Evolutionary conservation across 108 stramenopile species (phyloP), one percentile per base, ranked within the genome.

Genomic region (Aureococcus anophagefferens): DNA sequence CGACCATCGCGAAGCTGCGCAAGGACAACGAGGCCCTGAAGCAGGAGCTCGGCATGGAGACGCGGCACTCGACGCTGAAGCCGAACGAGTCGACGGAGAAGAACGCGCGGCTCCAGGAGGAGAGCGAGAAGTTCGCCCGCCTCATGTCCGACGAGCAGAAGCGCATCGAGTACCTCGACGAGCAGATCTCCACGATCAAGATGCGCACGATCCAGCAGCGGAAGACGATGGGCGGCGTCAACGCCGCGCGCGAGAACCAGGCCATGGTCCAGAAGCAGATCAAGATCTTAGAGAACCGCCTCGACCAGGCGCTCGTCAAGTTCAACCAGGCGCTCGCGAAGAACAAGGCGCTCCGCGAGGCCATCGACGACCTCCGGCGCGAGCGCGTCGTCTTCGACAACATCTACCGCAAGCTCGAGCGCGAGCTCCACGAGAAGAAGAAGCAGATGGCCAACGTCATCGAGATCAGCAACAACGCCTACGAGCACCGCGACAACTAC

Each of bases 261-360:
- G 64, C 75, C 46, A 84, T 83, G 76, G 73, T 89, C 32, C 85
- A 89, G 68, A 93, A 92, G 77, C 90, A 91, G 76, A 85, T 89
- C 21, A 72, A 77, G 14, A 84, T 91, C 40, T 75, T 91, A 45
- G 92, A 93, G 72, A 89, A 89, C 70, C 77, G 88, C n/a, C 74
- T 93, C n/a, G 91, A 93, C 73, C 89, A 93, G 74, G 86, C 90
- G 14, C 79, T 91, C 33, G 81, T 89, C 29, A 93, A 91, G 78
- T 91, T 91, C 64, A 93, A 93, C 79, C 87, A 90, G 71, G 68
- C 71, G 62, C 81, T 93, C 21, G 86, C 90, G 34, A 74, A 79
- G 29, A 93, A 93, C 74, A 89, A 89, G 71, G 63, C 67, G n/a
- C 71, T 91, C 31, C 83, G 92, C n/a, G 78, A 87, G 63, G 76